Percentiles rank a stretch among this genome's conserved stretches.
Evolutionary conservation across 495 filamentous ascomycete genomes (phyloP).

Genomic region (Paragyromitra xinjiangensis): DNA sequence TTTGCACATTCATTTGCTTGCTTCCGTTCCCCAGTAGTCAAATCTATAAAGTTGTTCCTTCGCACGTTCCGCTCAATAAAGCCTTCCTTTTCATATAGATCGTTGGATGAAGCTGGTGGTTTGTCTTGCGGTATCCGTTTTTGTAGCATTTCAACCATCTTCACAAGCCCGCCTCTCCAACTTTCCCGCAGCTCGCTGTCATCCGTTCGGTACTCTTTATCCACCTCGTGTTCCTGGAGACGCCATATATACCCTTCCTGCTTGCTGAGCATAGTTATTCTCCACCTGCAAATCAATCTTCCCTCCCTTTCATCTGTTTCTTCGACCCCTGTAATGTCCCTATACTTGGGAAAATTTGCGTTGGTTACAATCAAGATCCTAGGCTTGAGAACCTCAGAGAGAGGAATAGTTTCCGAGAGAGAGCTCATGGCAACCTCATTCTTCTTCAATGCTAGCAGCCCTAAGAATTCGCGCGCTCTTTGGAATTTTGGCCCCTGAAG

Average conservation of each 20-base stretch:
- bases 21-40: conserved; percentile 11
- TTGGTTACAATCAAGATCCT: conserved; percentile 56
- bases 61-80: conserved; percentile 12
- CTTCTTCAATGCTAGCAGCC: conserved; percentile 44
- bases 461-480: conserved; percentile 49
- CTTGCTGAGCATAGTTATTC: conserved; percentile 42
- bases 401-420: conserved; percentile 26
- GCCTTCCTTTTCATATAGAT: conserved; percentile 10
- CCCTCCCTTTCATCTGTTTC: conserved; percentile 42
- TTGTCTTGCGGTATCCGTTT: background rate
- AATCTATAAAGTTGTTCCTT: conserved; percentile 29
- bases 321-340: conserved; percentile 26
- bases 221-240: conserved; percentile 53
- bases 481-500: conserved; percentile 45
- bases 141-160: conserved; percentile 18
- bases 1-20: background rate
- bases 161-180: conserved; percentile 49
- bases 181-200: conserved; percentile 43
- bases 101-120: background rate
- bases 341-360: conserved; percentile 51
- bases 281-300: conserved; percentile 53
- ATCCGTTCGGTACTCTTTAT: conserved; percentile 45
- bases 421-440: conserved; percentile 56
- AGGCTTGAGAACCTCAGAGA: conserved; percentile 37
- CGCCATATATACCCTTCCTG: conserved; percentile 51